Conservation (phyloP, 2,329 filamentous ascomycete species). For the Alternaria rosae region DNA sequence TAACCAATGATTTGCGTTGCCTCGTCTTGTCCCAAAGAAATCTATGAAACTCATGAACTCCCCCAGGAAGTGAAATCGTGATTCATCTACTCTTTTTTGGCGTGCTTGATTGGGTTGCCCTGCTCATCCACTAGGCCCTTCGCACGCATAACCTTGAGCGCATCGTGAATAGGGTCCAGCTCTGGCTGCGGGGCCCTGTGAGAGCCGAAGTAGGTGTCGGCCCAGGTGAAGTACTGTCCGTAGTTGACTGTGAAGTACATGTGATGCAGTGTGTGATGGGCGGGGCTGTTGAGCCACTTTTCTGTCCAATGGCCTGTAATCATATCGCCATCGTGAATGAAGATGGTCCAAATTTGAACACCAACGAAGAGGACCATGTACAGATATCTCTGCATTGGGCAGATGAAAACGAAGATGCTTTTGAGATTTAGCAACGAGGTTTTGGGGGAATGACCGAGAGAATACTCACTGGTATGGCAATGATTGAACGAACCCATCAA, state of each 20-base stretch:
- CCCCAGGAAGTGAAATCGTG: neutral
- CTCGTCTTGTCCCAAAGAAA: slow-evolving; percentile 1
- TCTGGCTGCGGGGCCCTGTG: slow-evolving; percentile 8
- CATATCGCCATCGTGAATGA: slow-evolving; percentile 15
- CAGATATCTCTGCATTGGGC: slow-evolving; percentile 13
- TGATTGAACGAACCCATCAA: slow-evolving; percentile 10
- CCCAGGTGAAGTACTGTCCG: slow-evolving; percentile 13
- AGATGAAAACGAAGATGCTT: slow-evolving; percentile 11
- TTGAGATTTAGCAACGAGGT: neutral
- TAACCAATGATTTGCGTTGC: neutral
- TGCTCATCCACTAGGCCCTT: slow-evolving; percentile 11
- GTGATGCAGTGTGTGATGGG: slow-evolving; percentile 12
- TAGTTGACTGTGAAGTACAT: slow-evolving; percentile 18
- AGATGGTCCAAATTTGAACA: slow-evolving; percentile 13
- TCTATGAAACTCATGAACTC: neutral
- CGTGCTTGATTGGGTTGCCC: slow-evolving; percentile 8
- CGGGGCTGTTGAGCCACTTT: slow-evolving; percentile 12
- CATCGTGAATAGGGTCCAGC: slow-evolving; percentile 11
- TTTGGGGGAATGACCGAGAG: neutral
- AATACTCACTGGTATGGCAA: slow-evolving; percentile 14
- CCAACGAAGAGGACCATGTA: slow-evolving; percentile 13
- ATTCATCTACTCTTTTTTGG: slow-evolving; percentile 11
- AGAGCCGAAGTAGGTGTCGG: slow-evolving; percentile 11
- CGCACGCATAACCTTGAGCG: slow-evolving; percentile 14
- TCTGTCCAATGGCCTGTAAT: slow-evolving; percentile 12